Base-by-base conservation (phyloP, 805 yeast species). In the Lipomyces mesembrius region DNA sequence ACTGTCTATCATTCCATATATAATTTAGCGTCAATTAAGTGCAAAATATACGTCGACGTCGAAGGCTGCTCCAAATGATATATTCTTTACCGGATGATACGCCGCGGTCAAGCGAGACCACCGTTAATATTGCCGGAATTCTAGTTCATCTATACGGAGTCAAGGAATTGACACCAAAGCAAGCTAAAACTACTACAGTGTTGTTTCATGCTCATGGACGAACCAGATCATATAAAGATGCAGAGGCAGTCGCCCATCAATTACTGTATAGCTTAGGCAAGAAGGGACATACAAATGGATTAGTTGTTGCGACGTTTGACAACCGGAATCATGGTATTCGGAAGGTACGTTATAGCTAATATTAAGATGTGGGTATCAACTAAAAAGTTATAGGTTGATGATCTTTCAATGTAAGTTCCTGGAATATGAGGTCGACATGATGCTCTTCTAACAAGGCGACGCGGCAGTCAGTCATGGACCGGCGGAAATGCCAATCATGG, bases 321-420 rank as follows among this genome's bases (percentile, higher is more conserved):
- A 73, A 77, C 66, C 79, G 87, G 43, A 86, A 87, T 74, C 90
- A 87, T 72, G 89, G 90, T 2, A 77, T 76, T 27, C 77, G 90
- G 46, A 61, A 71, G 9, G 74, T 83, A 25, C 34, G 60, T 37
- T 25, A 11, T 9, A 11, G 2, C 17, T 43, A 1, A 9, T 9
- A 7, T 20, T 5, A 0, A n/a, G 53, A n/a, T 7, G n/a, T 12
- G 6, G 14, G 17, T 4, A 12, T n/a, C n/a, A 0, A 22, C 22
- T 20, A 9, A n/a, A n/a, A 17, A 9, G 6, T 17, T 32, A 9
- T 27, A 61, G 58, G 25, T 63, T 46, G 66, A 63, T 55, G 66
- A 63, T 3, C 27, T 54, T 9, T 54, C 66, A 14, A 54, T 59
- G 66, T 63, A 52, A 17, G 66, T n/a, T 12, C 37, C 39, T 29